Evolutionary conservation across 495 filamentous ascomycete species (phyloP).

Genomic region (Chaetomidium leptoderma): DNA sequence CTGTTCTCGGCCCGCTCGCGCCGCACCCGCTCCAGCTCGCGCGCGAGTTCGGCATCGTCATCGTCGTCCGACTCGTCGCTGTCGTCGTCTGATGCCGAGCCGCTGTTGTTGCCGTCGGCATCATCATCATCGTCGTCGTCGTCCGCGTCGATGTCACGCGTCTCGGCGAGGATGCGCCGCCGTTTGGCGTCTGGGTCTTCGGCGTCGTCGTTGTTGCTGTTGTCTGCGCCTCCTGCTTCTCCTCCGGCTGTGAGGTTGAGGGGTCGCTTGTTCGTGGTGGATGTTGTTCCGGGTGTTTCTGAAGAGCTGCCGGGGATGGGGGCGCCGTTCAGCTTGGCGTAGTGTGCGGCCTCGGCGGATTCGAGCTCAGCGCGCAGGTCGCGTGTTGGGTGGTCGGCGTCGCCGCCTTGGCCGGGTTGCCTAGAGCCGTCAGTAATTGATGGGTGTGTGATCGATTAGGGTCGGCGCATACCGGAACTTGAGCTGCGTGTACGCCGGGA

Average conservation of each 20-base stretch:
- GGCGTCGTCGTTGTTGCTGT: constrained; percentile 33
- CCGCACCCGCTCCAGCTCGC: constrained; percentile 93
- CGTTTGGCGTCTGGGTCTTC: constrained; percentile 82
- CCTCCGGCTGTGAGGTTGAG: constrained; percentile 45
- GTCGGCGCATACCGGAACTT: constrained; percentile 63
- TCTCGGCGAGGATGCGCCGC: constrained; percentile 80
- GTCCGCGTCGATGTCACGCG: constrained; percentile 86
- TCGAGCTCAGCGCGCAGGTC: constrained; percentile 91
- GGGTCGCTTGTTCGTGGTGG: constrained; percentile 58
- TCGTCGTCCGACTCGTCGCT: constrained; percentile 62
- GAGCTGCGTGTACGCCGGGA: constrained; percentile 86
- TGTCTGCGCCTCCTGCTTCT: constrained; percentile 31
- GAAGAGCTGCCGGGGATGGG: constrained; percentile 30
- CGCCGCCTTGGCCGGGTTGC: constrained; percentile 84
- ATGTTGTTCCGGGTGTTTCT: constrained; percentile 27
- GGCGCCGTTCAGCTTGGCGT: constrained; percentile 72
- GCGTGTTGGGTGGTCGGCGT: constrained; percentile 64
- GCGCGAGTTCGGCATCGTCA: constrained; percentile 81
- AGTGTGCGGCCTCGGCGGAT: constrained; percentile 80
- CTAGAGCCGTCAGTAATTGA: constrained; percentile 32
- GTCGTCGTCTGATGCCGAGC: constrained; percentile 33
- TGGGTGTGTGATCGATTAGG: background rate
- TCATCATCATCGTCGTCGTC: constrained; percentile 62
- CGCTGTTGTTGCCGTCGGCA: constrained; percentile 70
- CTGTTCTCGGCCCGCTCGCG: constrained; percentile 80